phyloP scores from a whole-genome alignment of 129 eudicot species.

The Deinandra increscens region DNA sequence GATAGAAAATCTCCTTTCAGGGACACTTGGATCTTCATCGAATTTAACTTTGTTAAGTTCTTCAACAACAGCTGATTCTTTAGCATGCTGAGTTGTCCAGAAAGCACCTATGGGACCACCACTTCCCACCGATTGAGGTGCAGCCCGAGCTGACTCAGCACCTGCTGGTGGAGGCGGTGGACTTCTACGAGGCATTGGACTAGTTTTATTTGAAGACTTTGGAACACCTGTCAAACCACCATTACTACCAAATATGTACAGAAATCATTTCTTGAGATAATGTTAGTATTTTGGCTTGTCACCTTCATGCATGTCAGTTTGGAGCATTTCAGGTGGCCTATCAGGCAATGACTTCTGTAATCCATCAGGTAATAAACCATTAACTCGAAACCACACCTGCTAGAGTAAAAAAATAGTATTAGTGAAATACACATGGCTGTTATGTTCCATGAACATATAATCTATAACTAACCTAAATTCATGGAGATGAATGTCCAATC shows the following conservation, averaged over 20 bases:
- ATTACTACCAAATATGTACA: constrained; percentile 13
- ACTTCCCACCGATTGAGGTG: constrained; percentile 11
- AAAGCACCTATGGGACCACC: constrained; percentile 84
- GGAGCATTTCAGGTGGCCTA: constrained; percentile 75
- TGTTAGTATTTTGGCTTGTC: not conserved
- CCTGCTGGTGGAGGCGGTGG: constrained; percentile 83
- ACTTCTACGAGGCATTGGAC: constrained; percentile 81
- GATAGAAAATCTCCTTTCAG: constrained; percentile 33
- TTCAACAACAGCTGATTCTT: constrained; percentile 51
- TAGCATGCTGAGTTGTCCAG: constrained; percentile 82
- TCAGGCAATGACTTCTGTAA: constrained; percentile 88
- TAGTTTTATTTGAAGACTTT: constrained; percentile 53
- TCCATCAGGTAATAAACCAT: constrained; percentile 69
- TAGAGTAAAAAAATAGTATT: constrained; percentile 26
- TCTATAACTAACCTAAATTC: constrained; percentile 93
- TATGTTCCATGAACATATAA: constrained; percentile 43
- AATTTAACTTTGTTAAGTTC: constrained; percentile 50
- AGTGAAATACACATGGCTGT: constrained; percentile 31
- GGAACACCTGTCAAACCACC: constrained; percentile 44
- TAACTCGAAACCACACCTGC: constrained; percentile 99
- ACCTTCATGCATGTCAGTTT: constrained; percentile 63
- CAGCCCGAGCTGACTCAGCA: constrained; percentile 38
- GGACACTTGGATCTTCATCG: constrained; percentile 42
- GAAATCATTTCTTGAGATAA: not conserved
- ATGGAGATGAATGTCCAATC: constrained; percentile 93